Evolutionary conservation across 139 green algal species (phyloP).

Genomic region (Chlorella sorokiniana): DNA sequence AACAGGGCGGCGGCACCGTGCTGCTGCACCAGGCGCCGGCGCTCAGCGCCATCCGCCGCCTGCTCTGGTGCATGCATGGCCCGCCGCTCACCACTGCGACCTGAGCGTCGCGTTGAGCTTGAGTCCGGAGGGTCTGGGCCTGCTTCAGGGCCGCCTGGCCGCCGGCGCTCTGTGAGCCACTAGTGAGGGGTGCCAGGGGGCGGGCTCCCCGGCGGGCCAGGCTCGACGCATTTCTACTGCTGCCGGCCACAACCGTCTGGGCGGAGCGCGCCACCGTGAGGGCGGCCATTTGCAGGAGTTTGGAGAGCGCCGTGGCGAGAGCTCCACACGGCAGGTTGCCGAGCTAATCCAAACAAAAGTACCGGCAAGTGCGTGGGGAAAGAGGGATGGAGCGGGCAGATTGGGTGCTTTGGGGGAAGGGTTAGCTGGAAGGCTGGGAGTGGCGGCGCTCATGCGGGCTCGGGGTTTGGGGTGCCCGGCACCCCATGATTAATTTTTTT

Average conservation of each 20-base stretch:
- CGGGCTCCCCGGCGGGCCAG: not conserved
- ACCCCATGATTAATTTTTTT: no score
- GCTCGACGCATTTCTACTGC: slow-evolving; percentile 10
- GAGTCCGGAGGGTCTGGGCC: not conserved
- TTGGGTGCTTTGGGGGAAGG: no score
- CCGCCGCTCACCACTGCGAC: slow-evolving; percentile 1
- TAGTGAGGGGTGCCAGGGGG: not conserved
- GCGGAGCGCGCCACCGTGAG: not conserved
- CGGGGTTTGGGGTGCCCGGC: no score
- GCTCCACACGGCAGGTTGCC: not conserved
- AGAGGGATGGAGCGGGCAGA: no score
- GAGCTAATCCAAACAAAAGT: not conserved
- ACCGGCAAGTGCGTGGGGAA: not conserved
- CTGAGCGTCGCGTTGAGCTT: not conserved
- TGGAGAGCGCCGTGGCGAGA: not conserved
- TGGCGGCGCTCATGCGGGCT: no score
- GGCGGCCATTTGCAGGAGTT: not conserved
- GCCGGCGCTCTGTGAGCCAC: not conserved
- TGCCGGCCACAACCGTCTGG: not conserved
- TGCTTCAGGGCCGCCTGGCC: not conserved
- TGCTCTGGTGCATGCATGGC: slow-evolving; percentile 2
- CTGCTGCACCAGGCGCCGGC: not conserved
- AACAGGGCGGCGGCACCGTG: not conserved
- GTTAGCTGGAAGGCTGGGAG: not conserved
- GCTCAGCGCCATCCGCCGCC: no score